phyloP scores from a whole-genome alignment of 352 stramenopile genomes.

The Ophiocytium majus region DNA sequence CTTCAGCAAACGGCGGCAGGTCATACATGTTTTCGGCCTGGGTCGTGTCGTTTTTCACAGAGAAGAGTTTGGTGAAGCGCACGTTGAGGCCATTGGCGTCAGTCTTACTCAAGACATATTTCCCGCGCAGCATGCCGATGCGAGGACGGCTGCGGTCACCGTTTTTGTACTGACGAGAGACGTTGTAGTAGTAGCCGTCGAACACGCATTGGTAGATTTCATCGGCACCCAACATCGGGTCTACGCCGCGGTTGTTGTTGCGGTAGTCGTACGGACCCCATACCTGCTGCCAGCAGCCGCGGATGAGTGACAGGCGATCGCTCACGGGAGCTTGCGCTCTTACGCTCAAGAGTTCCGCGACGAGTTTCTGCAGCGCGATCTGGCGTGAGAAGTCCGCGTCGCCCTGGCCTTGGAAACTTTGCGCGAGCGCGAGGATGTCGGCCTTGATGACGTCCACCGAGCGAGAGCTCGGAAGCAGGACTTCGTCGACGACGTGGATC shows the following conservation, averaged over 20 bases:
- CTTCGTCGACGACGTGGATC: slow-evolving; percentile 1
- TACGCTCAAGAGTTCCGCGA: background rate
- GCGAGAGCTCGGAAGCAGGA: background rate
- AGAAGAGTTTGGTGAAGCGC: background rate
- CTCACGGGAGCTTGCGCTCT: background rate
- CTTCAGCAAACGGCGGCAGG: background rate
- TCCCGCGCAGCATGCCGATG: background rate
- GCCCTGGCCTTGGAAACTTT: background rate
- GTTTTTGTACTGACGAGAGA: slow-evolving; percentile 4
- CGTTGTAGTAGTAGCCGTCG: slow-evolving; percentile 1
- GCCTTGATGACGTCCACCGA: background rate
- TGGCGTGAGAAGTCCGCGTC: background rate
- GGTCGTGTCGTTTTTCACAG: background rate
- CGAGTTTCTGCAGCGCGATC: background rate
- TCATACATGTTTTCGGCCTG: background rate
- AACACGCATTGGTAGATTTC: slow-evolving; percentile 1
- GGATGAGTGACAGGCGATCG: background rate
- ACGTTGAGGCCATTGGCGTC: background rate
- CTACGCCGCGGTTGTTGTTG: background rate
- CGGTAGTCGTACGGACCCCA: slow-evolving; percentile 6
- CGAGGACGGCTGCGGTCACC: too few relatives aligned
- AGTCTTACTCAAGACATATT: background rate
- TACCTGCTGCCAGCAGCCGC: background rate
- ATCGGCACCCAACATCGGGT: background rate
- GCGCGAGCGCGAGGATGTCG: background rate